Evolutionary conservation across 345 rosid genomes (phyloP).

Genomic region (Abelmoschus esculentus): DNA sequence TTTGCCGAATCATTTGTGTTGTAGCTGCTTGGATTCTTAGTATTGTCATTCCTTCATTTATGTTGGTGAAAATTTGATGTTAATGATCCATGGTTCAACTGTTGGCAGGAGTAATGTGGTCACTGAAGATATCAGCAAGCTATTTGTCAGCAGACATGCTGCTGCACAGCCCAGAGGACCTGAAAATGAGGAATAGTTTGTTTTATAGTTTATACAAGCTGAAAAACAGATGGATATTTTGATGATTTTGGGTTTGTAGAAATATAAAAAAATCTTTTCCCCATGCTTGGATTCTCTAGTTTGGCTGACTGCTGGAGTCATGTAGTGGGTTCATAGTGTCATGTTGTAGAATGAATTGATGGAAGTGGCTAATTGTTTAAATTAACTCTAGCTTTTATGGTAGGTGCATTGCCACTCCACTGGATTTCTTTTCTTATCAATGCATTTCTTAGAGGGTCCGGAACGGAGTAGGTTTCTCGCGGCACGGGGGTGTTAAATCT

Average conservation of each 20-base stretch:
- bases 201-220: neutral
- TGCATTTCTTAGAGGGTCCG: neutral
- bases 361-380: neutral
- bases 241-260: slow-evolving; percentile 5
- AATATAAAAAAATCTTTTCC: neutral
- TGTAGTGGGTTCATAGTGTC: neutral
- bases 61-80: neutral
- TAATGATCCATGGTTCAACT: neutral
- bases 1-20: neutral
- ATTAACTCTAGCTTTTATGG: neutral
- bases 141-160: slow-evolving; percentile 55
- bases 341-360: neutral
- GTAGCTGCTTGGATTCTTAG: neutral
- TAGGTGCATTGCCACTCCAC: neutral
- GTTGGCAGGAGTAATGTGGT: slow-evolving; percentile 67
- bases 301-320: neutral
- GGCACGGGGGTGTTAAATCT: too few relatives aligned
- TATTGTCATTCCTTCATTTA: neutral
- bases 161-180: slow-evolving; percentile 31
- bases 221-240: neutral
- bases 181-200: slow-evolving; percentile 2
- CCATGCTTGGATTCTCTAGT: neutral
- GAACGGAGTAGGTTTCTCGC: too few relatives aligned
- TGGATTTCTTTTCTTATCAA: neutral
- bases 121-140: slow-evolving; percentile 82